Percentiles rank a stretch among this genome's conserved stretches.
phyloP scores from a whole-genome alignment of 2,329 filamentous ascomycete genomes.

The Cordyceps militaris region DNA sequence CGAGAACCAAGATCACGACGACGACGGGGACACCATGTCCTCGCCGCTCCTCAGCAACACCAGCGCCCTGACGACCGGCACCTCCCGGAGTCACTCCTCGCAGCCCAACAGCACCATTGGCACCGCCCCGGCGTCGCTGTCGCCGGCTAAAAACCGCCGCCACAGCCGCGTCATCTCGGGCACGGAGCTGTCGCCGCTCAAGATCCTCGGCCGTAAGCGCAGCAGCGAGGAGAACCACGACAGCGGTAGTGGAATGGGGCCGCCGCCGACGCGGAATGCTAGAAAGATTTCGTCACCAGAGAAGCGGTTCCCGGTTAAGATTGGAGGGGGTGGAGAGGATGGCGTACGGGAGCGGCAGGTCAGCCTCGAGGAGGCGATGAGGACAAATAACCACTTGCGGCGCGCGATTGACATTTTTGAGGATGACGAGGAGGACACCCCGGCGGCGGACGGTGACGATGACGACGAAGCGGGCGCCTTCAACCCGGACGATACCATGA shows the following conservation, averaged over 20 bases:
- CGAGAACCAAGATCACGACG: background rate
- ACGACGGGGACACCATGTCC: constrained; percentile 20
- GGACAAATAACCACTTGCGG: constrained; percentile 49
- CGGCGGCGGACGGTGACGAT: constrained; percentile 21
- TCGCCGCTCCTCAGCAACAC: constrained; percentile 40
- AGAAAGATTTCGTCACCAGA: constrained; percentile 41
- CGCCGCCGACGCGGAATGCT: constrained; percentile 34
- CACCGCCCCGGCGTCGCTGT: constrained; percentile 17
- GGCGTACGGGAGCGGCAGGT: constrained; percentile 29
- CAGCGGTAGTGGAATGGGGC: constrained; percentile 14
- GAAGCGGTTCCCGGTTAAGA: constrained; percentile 55
- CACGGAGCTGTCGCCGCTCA: constrained; percentile 50
- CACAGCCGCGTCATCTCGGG: constrained; percentile 52
- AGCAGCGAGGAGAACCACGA: constrained; percentile 20
- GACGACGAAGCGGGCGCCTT: constrained; percentile 29
- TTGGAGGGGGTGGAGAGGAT: constrained; percentile 30
- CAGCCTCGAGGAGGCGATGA: constrained; percentile 46
- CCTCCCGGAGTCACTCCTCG: too few species aligned
- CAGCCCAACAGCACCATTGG: background rate
- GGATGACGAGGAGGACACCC: constrained; percentile 33
- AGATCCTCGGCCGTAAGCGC: constrained; percentile 36
- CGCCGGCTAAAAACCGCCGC: constrained; percentile 41
- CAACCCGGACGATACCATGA: constrained; percentile 58
- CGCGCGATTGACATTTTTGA: constrained; percentile 58
- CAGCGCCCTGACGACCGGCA: constrained; percentile 26